Evolutionary conservation across 2,329 filamentous ascomycete genomes (phyloP).

Genomic region (Phialocephala sp.): DNA sequence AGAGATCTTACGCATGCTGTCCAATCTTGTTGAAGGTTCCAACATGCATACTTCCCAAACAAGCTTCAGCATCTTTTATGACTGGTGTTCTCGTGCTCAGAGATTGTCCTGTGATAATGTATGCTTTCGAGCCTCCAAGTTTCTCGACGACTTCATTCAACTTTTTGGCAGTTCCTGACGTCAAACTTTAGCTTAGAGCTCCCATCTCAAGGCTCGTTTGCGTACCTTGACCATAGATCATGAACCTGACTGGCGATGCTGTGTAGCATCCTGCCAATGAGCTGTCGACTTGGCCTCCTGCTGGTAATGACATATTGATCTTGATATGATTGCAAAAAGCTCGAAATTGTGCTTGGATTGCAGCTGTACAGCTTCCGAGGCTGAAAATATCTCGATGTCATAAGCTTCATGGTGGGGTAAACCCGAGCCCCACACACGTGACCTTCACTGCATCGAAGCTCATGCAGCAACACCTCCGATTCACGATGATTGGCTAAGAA

Average conservation of each 20-base stretch:
- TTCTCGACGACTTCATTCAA: conserved; percentile 25
- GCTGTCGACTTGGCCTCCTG: conserved; percentile 27
- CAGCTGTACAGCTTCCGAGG: neutral
- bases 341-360: neutral
- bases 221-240: conserved; percentile 35
- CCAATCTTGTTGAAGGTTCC: conserved; percentile 61
- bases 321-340: neutral
- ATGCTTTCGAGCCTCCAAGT: conserved; percentile 54
- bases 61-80: conserved; percentile 55
- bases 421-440: conserved; percentile 18
- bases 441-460: neutral
- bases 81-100: conserved; percentile 59
- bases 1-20: conserved; percentile 50
- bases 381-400: conserved; percentile 8
- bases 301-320: conserved; percentile 27
- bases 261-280: conserved; percentile 28
- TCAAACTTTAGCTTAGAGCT: neutral
- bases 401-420: conserved; percentile 17
- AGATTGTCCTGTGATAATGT: conserved; percentile 61
- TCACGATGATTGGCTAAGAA: neutral
- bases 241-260: conserved; percentile 30
- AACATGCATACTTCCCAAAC: conserved; percentile 53
- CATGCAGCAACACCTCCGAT: conserved; percentile 5
- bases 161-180: conserved; percentile 27
- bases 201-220: neutral